Evolutionary conservation across 2,329 filamentous ascomycete genomes (phyloP), one percentile per base, ranked within the genome.

Genomic region (Ascosphaera pollenicola): DNA sequence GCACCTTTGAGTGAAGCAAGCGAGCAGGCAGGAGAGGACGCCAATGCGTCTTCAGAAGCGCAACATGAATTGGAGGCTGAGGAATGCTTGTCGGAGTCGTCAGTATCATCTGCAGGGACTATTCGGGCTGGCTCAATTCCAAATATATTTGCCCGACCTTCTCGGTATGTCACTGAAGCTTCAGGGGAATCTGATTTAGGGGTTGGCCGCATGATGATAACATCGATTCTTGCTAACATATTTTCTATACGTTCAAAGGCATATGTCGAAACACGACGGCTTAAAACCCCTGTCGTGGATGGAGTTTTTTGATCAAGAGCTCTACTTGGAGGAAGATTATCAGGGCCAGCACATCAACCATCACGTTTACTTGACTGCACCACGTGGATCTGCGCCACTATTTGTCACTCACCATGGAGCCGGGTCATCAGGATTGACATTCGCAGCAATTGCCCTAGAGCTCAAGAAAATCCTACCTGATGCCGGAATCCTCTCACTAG

Each of bases 351-450:
- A 60, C 17, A 69, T 82, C 34, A 70, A 65, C 39, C 78, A 85
- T 52, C 89, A 98, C 62, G 80, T 73, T 41, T 95, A 95, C 56
- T 65, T 95, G 35, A 93, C 75, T 16, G 83, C 84, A 1, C 85
- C 87, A 1, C 51, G 54, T 2, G 74, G 68, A 30, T 68, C 69
- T 44, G 81, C 78, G 0, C 84, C 87, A 0, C 64, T 98, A 3
- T 85, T 98, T 56, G 78, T 95, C 43, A 82, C 80, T 59, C 89
- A 98, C 54, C 89, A 98, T 59, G 89, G 89, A 31, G 89, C 82
- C 32, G 89, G 89, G 13, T 92, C 85, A 3, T 93, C 85, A 0
- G 91, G 80, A 5, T 69, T 95, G 42, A 92, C 84, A 2, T 98
- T 95, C 58, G 85, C 85, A 3, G 66, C 82, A 3, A 73, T 92